Evolutionary conservation across 306 rosid species (phyloP).

Genomic region (Trifolium fragiferum): DNA sequence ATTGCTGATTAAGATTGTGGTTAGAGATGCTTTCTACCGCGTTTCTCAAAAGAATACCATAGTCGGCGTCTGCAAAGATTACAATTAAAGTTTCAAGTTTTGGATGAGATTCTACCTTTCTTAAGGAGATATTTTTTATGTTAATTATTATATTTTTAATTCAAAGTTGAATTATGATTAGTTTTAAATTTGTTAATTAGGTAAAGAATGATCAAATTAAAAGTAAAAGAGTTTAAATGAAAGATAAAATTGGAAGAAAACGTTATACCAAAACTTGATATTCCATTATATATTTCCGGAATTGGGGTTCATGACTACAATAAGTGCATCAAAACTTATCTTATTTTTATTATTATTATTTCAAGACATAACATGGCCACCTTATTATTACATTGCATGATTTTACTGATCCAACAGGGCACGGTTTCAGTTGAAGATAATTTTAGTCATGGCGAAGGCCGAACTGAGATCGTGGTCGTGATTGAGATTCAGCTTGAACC

Average conservation of each 20-base stretch:
- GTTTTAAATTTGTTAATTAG: too few relatives aligned
- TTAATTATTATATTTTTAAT: too few relatives aligned
- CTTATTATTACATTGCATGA: background rate
- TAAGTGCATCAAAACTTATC: background rate
- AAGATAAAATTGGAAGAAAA: background rate
- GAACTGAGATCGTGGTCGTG: too few relatives aligned
- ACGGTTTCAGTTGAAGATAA: conserved; percentile 52
- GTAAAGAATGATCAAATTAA: background rate
- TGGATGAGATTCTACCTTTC: too few relatives aligned
- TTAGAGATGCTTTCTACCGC: too few relatives aligned
- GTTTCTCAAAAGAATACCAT: too few relatives aligned
- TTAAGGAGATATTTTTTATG: too few relatives aligned
- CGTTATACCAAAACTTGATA: background rate
- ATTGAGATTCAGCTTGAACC: conserved; percentile 42
- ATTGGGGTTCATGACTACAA: background rate
- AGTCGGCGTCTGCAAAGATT: too few relatives aligned
- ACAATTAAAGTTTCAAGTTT: too few relatives aligned
- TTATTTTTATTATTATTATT: conserved; percentile 17
- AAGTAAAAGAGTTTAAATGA: too few relatives aligned
- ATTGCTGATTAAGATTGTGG: too few relatives aligned
- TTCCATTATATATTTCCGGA: background rate
- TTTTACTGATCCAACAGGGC: conserved; percentile 10
- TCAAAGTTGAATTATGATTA: too few relatives aligned
- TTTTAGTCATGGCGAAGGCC: conserved; percentile 35
- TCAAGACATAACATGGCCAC: background rate